Percentiles rank a stretch among this genome's conserved stretches.
These are phyloP conservation scores for Vitis hybrid DNA, from an alignment of 177 flowering plant genomes.

Conservation along the genomic window DNA sequence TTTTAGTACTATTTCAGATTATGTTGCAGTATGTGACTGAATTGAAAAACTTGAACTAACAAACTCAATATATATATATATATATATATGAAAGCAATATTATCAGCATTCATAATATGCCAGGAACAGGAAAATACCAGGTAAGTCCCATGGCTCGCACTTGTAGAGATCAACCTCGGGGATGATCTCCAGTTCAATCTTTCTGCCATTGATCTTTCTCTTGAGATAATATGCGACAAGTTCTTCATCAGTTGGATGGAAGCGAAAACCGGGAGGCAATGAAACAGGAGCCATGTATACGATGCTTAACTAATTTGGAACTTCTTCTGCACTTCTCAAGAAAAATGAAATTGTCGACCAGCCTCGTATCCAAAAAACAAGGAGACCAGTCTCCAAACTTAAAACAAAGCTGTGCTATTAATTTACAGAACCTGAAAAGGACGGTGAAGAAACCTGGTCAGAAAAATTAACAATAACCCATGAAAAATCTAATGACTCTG, in stretches of 20 bases:
- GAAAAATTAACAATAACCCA: no score
- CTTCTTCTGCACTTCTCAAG: constrained; percentile 17
- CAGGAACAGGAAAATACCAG: constrained; percentile 37
- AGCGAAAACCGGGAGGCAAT: constrained; percentile 77
- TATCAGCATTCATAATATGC: no score
- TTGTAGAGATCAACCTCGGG: constrained; percentile 90
- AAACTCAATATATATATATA: no score
- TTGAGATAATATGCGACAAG: constrained; percentile 77
- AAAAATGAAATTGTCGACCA: constrained; percentile 3
- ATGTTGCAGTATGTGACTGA: no score
- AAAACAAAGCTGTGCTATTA: constrained; percentile 9
- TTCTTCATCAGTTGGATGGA: constrained; percentile 85
- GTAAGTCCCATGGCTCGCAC: constrained; percentile 88
- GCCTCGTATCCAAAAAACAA: constrained; percentile 13
- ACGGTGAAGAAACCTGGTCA: no score
- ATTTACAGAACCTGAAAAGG: constrained; percentile 11
- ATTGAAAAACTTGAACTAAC: no score
- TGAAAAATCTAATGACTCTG: no score
- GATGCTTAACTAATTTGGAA: background rate
- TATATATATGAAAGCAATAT: no score
- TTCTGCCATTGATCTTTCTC: constrained; percentile 68
- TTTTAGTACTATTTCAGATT: no score
- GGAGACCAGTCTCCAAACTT: constrained; percentile 11
- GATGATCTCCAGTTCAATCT: constrained; percentile 74
- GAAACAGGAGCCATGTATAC: constrained; percentile 64